Conservation (phyloP, 306 rosid species). For the Pyrus pyrifolia region DNA sequence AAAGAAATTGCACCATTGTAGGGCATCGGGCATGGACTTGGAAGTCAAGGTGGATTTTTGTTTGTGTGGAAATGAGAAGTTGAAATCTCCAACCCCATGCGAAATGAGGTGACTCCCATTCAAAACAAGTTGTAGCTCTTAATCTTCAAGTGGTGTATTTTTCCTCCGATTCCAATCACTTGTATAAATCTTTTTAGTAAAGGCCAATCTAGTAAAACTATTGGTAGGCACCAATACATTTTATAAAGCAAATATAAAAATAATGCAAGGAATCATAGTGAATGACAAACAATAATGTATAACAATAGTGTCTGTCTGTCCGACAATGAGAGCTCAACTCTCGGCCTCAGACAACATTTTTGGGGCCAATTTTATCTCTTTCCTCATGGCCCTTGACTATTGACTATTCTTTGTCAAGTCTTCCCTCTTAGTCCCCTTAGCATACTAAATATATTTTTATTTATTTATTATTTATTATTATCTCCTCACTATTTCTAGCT, state of each 20-base stretch:
- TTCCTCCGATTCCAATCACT: neutral
- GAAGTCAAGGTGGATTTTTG: neutral
- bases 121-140: neutral
- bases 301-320: neutral
- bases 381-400: neutral
- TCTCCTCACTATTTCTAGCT: neutral
- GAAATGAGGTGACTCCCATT: neutral
- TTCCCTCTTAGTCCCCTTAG: neutral
- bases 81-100: neutral
- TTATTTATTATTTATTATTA: neutral
- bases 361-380: neutral
- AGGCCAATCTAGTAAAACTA: neutral
- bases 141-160: neutral
- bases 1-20: neutral
- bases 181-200: neutral
- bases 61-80: neutral
- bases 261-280: neutral
- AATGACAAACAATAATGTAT: neutral
- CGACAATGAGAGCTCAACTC: slow-evolving; percentile 25
- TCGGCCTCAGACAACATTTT: neutral
- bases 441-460: neutral
- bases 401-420: slow-evolving; percentile 9
- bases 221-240: neutral
- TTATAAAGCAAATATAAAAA: neutral
- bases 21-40: neutral